These are phyloP conservation scores for Thielaviopsis musarum DNA, from an alignment of 2,329 filamentous ascomycete species.

Conservation along the genomic window DNA sequence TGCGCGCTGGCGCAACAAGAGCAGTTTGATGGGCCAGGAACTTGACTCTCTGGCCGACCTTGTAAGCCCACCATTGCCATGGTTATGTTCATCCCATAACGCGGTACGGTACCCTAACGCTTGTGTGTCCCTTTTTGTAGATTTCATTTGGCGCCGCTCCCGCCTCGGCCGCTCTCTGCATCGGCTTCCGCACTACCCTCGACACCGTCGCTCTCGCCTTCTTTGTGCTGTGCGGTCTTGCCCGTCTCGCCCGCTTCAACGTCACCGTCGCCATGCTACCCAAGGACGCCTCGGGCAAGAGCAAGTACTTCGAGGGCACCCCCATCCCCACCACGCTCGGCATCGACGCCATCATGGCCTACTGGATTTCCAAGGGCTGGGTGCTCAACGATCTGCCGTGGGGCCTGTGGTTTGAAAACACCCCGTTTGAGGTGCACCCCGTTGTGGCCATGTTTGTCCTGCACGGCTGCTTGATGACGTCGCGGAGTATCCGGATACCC, in stretches of 20 bases:
- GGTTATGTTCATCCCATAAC: neutral
- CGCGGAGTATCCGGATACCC: slow-evolving; percentile 84
- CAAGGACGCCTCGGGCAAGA: slow-evolving; percentile 84
- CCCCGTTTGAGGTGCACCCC: slow-evolving; percentile 68
- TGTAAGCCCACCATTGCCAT: slow-evolving; percentile 34
- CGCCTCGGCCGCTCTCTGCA: slow-evolving; percentile 69
- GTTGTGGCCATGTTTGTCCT: slow-evolving; percentile 62
- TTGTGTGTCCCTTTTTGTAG: slow-evolving; percentile 27
- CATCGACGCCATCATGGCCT: slow-evolving; percentile 72
- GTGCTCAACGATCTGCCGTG: slow-evolving; percentile 62
- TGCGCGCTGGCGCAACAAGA: slow-evolving; percentile 91
- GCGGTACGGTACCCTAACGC: neutral
- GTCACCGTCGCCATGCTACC: slow-evolving; percentile 80
- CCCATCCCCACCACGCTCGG: slow-evolving; percentile 82
- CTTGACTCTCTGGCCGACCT: slow-evolving; percentile 89
- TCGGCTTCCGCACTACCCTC: slow-evolving; percentile 68
- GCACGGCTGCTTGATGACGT: slow-evolving; percentile 91
- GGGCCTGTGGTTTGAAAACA: slow-evolving; percentile 51
- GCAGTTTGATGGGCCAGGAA: slow-evolving; percentile 94
- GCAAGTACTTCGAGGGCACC: slow-evolving; percentile 89
- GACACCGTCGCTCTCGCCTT: slow-evolving; percentile 70
- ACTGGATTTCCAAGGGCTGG: slow-evolving; percentile 72
- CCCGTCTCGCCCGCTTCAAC: slow-evolving; percentile 90
- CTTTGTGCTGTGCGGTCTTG: slow-evolving; percentile 90
- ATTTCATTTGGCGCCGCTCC: slow-evolving; percentile 92